Conservation (phyloP, 2,329 filamentous ascomycete genomes). For the Tolypocladium capitatum region DNA sequence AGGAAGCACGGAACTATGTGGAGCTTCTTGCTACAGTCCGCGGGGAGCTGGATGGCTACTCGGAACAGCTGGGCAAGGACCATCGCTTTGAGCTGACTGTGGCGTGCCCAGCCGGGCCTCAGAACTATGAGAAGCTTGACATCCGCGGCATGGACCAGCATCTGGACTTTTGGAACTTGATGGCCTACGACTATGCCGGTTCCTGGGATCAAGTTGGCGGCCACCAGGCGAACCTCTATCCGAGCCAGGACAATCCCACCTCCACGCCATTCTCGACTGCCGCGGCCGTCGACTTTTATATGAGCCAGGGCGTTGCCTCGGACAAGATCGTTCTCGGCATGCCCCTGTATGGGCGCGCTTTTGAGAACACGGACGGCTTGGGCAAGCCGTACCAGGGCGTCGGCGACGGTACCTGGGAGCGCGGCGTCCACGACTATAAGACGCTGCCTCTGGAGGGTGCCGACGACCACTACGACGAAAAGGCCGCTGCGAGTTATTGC, state of each 20-base stretch:
- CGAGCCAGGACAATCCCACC: conserved; percentile 38
- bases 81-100: conserved; percentile 53
- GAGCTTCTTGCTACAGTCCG: conserved; percentile 44
- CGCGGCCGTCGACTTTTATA: conserved; percentile 59
- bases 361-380: conserved; percentile 62
- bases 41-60: conserved; percentile 44
- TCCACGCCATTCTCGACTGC: conserved; percentile 69
- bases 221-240: conserved; percentile 71
- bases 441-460: conserved; percentile 58
- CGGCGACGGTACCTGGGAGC: conserved; percentile 73
- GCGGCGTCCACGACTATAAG: conserved; percentile 82
- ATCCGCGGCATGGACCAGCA: conserved; percentile 50
- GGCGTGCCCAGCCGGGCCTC: conserved; percentile 47
- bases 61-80: conserved; percentile 24
- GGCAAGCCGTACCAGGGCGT: conserved; percentile 58
- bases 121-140: conserved; percentile 50
- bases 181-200: conserved; percentile 83
- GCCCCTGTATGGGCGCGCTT: conserved; percentile 83
- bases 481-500: conserved; percentile 60
- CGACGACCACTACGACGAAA: conserved; percentile 48
- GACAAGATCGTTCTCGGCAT: conserved; percentile 79
- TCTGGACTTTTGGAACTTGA: conserved; percentile 67
- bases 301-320: conserved; percentile 45
- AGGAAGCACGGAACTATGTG: conserved; percentile 45
- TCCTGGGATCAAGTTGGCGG: conserved; percentile 61